These are phyloP conservation scores for Gardenia jasminoides DNA, from an alignment of 257 asterid genomes.

Conservation along the genomic window DNA sequence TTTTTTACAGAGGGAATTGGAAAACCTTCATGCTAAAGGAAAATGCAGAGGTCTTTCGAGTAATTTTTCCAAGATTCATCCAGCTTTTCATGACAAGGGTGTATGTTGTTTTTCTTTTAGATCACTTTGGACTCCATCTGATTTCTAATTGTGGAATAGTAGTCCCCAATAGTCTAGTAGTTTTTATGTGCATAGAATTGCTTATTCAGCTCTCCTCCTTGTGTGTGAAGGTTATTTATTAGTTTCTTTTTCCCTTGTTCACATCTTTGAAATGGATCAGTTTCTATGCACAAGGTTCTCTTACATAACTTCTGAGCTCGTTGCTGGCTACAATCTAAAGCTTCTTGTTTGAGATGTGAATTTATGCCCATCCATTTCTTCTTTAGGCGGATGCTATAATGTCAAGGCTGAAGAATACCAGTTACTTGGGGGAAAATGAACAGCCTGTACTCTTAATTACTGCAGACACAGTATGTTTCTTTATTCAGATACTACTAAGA, in stretches of 20 bases:
- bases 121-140: not conserved
- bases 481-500: not conserved
- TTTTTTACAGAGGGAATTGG: not conserved
- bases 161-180: too few relatives aligned
- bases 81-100: not conserved
- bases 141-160: not conserved
- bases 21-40: not conserved
- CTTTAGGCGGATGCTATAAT: slow-evolving; percentile 75
- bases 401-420: slow-evolving; percentile 38
- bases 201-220: not conserved
- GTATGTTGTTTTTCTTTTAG: not conserved
- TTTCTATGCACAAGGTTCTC: not conserved
- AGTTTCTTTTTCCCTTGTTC: not conserved
- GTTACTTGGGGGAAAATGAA: slow-evolving; percentile 31
- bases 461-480: slow-evolving; percentile 77
- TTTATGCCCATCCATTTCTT: slow-evolving; percentile 16
- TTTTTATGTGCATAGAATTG: not conserved
- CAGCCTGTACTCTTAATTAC: slow-evolving; percentile 69
- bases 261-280: not conserved
- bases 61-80: not conserved
- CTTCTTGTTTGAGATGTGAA: slow-evolving; percentile 11
- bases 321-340: slow-evolving; percentile 7
- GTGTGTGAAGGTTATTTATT: not conserved
- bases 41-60: not conserved
- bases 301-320: not conserved